Percentiles rank a stretch among this genome's conserved stretches.
Evolutionary conservation across 1,284 basidiomycete genomes (phyloP).

Genomic region (Boletus smithii): DNA sequence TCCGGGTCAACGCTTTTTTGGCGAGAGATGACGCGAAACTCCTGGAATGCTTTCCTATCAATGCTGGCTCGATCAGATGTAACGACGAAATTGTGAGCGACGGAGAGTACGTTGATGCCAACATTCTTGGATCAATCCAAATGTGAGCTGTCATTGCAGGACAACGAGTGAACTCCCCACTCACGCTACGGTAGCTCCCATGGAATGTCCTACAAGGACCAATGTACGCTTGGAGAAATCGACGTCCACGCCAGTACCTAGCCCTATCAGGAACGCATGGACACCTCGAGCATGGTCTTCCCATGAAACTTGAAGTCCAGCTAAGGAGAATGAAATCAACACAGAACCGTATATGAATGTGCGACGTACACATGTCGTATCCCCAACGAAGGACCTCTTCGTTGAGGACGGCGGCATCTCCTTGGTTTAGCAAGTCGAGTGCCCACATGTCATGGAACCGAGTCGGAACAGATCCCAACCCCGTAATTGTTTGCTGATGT

Average conservation of each 20-base stretch:
- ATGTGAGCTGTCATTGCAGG: background rate
- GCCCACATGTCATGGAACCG: constrained; percentile 8
- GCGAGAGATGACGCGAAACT: background rate
- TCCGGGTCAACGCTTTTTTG: no score
- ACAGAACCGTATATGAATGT: no score
- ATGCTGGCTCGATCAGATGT: constrained; percentile 9
- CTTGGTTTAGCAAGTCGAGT: constrained; percentile 4
- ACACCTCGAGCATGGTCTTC: constrained; percentile 1
- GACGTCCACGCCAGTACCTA: constrained; percentile 2
- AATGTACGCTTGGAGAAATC: constrained; percentile 9
- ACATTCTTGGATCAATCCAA: no score
- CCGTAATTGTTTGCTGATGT: background rate
- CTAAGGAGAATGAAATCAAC: background rate
- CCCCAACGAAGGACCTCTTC: constrained; percentile 1
- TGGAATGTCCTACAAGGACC: constrained; percentile 1
- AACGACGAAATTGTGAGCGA: constrained; percentile 6
- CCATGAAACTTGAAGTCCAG: constrained; percentile 10
- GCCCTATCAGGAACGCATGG: constrained; percentile 3
- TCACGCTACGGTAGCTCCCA: constrained; percentile 1
- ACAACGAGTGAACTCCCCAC: no score
- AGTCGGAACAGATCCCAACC: background rate
- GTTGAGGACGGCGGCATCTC: constrained; percentile 8
- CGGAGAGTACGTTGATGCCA: background rate
- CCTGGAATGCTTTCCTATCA: no score
- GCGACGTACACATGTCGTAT: constrained; percentile 1